Conservation (phyloP, 805 yeast genomes). For the Danielia oregonensis region DNA sequence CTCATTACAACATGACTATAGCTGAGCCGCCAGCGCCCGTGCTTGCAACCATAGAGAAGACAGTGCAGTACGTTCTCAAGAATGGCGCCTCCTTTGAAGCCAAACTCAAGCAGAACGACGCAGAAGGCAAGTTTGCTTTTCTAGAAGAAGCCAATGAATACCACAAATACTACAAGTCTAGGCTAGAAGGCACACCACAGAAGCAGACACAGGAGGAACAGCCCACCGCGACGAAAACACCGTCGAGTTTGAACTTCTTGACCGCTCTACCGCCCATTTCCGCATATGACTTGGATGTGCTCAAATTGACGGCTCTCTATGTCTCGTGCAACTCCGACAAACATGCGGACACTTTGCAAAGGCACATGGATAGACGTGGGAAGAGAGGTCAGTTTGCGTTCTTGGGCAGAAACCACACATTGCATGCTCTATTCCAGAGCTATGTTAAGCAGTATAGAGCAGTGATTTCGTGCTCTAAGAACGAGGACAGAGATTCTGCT, state of each 20-base stretch:
- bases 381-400: slow-evolving; percentile 65
- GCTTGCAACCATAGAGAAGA: slow-evolving; percentile 57
- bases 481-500: neutral
- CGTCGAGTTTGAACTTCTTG: slow-evolving; percentile 23
- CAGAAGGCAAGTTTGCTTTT: slow-evolving; percentile 60
- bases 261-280: slow-evolving; percentile 43
- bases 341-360: slow-evolving; percentile 29
- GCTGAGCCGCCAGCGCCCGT: slow-evolving; percentile 40
- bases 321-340: slow-evolving; percentile 57
- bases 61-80: slow-evolving; percentile 64
- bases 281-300: slow-evolving; percentile 58
- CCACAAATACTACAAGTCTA: slow-evolving; percentile 53
- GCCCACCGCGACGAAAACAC: slow-evolving; percentile 14
- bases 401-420: slow-evolving; percentile 54
- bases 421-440: slow-evolving; percentile 46
- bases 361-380: slow-evolving; percentile 34
- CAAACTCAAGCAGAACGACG: slow-evolving; percentile 46
- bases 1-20: no score
- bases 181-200: slow-evolving; percentile 25
- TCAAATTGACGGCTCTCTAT: slow-evolving; percentile 69
- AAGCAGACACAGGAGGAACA: slow-evolving; percentile 1
- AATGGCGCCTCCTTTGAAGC: slow-evolving; percentile 68
- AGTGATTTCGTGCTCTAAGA: slow-evolving; percentile 13
- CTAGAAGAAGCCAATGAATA: slow-evolving; percentile 51
- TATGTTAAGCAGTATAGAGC: slow-evolving; percentile 55